Conservation (phyloP, 2,329 filamentous ascomycete genomes). For the Triangularia verruculosa region DNA sequence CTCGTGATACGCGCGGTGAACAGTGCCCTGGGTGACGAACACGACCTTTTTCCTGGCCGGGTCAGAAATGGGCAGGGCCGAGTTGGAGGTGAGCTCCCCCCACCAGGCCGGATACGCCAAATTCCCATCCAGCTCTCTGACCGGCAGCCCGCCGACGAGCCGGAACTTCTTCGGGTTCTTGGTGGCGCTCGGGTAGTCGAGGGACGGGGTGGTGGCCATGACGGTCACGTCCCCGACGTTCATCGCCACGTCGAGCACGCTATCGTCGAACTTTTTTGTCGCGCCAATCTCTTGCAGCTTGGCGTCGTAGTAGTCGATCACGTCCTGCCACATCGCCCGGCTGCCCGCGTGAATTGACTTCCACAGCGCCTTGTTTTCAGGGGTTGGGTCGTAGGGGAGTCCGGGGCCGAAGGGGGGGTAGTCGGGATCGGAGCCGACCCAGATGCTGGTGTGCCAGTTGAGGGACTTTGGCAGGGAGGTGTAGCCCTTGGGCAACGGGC, state of each 20-base stretch:
- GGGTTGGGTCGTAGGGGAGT: conserved; percentile 27
- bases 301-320: conserved; percentile 13
- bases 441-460: conserved; percentile 39
- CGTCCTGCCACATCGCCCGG: neutral
- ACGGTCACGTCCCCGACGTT: conserved; percentile 34
- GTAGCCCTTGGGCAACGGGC: conserved; percentile 39
- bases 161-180: conserved; percentile 38
- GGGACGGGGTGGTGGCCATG: conserved; percentile 38
- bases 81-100: conserved; percentile 39
- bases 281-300: conserved; percentile 32
- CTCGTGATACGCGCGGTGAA: conserved; percentile 38
- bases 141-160: conserved; percentile 43
- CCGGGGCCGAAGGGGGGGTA: conserved; percentile 39
- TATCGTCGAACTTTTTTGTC: conserved; percentile 13
- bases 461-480: conserved; percentile 36
- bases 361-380: conserved; percentile 19
- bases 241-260: conserved; percentile 10
- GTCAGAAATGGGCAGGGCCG: conserved; percentile 6
- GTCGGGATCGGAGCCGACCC: conserved; percentile 38
- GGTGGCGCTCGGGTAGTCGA: conserved; percentile 40
- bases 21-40: conserved; percentile 47
- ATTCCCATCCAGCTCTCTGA: conserved; percentile 30
- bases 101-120: conserved; percentile 44
- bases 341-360: conserved; percentile 11
- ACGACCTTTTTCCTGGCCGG: conserved; percentile 39